Evolutionary conservation across 2,329 filamentous ascomycete species (phyloP), one percentile per base, ranked within the genome.

Genomic region (Cladosporium austrohemisphaericum): DNA sequence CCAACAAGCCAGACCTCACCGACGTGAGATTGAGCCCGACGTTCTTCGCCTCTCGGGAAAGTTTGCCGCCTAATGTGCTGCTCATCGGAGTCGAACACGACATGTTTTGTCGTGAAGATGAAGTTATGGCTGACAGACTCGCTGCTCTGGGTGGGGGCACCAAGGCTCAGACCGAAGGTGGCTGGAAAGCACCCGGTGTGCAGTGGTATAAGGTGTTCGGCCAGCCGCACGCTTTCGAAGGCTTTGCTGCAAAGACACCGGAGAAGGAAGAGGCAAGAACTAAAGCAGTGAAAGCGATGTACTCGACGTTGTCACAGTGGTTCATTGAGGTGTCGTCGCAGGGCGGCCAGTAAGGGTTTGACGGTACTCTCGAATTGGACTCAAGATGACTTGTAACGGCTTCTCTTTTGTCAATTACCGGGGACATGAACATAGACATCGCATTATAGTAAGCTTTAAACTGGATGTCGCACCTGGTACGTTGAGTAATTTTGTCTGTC

Each of bases 21-120:
- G 26, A 41, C 3, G 14, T 19, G 1, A 8, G 38, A 6, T 14
- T 41, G 26, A 41, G 38, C 25, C 38, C 38, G 11, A 14, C 25
- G 4, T 31, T 26, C 11, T 41, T 41, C 6, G 4, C 38, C 1
- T 13, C 10, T 1, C 9, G 11, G 11, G 61, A 67, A 11, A 32
- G 54, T 18, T 60, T 77, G 23, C 75, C 74, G 4, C 59, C 57
- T 14, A 63, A 69, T 36, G 61, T 77, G 3, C 76, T 73, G 52
- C 56, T 75, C 26, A 53, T 76, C 5, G 71, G 61, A 0, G 66
- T 66, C 11, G 72, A 77, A 62, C 65, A 74, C 47, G 76, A 78
- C 57, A 68, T 74, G 59, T 57, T 76, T 11, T 68, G 67, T 1
- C 62, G 68, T 26, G 76, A 76, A 58, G 65, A 58, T 5, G 59